Conservation (phyloP, 768 basidiomycete genomes). For the Boletus vinaceobasis region DNA sequence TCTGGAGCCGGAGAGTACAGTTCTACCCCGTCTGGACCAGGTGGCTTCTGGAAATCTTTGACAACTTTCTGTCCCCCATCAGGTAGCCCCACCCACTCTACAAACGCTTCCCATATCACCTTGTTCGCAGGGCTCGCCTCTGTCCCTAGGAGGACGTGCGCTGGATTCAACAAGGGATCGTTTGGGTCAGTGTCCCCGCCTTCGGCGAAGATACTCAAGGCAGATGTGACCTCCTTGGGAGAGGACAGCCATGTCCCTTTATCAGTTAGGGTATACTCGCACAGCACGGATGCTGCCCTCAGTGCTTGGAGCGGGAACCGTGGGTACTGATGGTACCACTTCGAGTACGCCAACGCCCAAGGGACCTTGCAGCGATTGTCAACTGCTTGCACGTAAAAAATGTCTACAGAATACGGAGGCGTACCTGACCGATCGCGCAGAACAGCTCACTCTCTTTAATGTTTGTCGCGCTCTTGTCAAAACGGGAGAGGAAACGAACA, state of each 20-base stretch:
- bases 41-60: constrained; percentile 33
- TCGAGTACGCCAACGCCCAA: constrained; percentile 50
- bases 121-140: constrained; percentile 23
- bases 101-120: constrained; percentile 37
- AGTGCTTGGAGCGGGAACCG: constrained; percentile 50
- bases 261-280: constrained; percentile 54
- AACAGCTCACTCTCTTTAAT: constrained; percentile 54
- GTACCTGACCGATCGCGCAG: constrained; percentile 45
- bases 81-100: constrained; percentile 40
- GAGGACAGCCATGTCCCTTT: constrained; percentile 49
- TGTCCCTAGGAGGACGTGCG: constrained; percentile 39
- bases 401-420: constrained; percentile 1
- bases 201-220: constrained; percentile 38
- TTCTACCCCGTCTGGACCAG: constrained; percentile 17
- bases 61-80: constrained; percentile 47
- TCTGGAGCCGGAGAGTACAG: constrained; percentile 31
- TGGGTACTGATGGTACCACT: constrained; percentile 60
- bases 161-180: constrained; percentile 49
- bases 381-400: background rate
- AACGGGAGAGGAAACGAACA: constrained; percentile 52
- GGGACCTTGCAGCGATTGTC: constrained; percentile 39
- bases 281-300: constrained; percentile 42
- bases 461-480: constrained; percentile 57
- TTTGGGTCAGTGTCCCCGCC: constrained; percentile 37
- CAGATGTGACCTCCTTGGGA: constrained; percentile 26